Evolutionary conservation across 495 filamentous ascomycete species (phyloP), one percentile per base, ranked within the genome.

Genomic region (Penicillium cinerascens): DNA sequence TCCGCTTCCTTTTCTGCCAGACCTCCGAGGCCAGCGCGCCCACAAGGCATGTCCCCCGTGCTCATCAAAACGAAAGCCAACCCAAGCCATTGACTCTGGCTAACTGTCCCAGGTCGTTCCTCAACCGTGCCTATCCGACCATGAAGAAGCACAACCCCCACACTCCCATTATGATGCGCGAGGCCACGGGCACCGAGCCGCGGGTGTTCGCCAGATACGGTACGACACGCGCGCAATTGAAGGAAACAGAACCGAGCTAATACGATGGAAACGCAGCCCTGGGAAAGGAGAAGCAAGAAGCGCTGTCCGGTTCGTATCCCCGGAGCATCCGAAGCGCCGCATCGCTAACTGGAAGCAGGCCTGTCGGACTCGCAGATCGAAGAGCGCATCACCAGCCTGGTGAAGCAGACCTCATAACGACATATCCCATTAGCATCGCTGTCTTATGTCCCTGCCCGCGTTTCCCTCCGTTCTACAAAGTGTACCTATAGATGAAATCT

Each of bases 111-210:
- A 98, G 93, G 70, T 82, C 87, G 11, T 98, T 98, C 79, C 78
- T 98, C 44, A 84, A 85, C 52, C 83, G 87, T 69, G 88, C 92
- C 49, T 98, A 98, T 73, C 95, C 93, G 6, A 92, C 88, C 60
- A 97, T 98, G 92, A 98, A 98, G 83, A 95, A 95, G 81, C 86
- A 93, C 78, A 97, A 98, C 75, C 93, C 93, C 9, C 74, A 90
- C 69, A 96, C 82, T 38, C 93, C 93, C 43, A 97, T 98, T 72
- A 75, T 98, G 78, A 81, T 98, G 45, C 88, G 93, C 57, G 95
- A 98, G 73, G 93, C 95, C 27, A 68, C 80, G 44, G 89, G 85
- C 54, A 88, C 84, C 38, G 72, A 87, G 65, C 92, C 93, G 38
- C 85, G 81, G 62, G 87, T 98, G 40, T 97, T 86, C 70, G 91